Evolutionary conservation across 768 basidiomycete genomes (phyloP).

Genomic region (Lentinula sp.): DNA sequence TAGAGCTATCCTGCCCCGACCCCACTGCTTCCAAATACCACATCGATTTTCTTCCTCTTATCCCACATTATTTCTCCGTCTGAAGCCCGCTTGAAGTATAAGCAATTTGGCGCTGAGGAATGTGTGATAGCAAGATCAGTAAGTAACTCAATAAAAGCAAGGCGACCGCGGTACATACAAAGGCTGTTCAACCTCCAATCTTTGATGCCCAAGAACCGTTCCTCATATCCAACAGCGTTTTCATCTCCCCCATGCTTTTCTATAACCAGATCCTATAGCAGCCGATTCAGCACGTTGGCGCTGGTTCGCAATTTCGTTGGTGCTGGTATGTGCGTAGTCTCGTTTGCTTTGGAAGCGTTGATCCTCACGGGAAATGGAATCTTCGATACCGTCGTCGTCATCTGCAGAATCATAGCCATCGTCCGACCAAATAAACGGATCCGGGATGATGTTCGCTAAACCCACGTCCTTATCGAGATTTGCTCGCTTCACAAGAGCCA

Average conservation of each 20-base stretch:
- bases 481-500: not conserved
- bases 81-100: constrained; percentile 12
- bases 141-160: not conserved
- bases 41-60: constrained; percentile 13
- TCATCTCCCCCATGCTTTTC: constrained; percentile 3
- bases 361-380: not conserved
- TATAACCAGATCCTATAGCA: constrained; percentile 15
- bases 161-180: constrained; percentile 8
- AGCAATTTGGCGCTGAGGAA: constrained; percentile 16
- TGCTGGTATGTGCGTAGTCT: not conserved
- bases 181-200: constrained; percentile 17
- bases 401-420: constrained; percentile 11
- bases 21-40: constrained; percentile 16
- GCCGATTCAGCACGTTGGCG: constrained; percentile 15
- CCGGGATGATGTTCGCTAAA: not conserved
- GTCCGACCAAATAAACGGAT: constrained; percentile 12
- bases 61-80: constrained; percentile 15
- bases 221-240: constrained; percentile 17
- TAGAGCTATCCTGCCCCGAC: not conserved
- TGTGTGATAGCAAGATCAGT: constrained; percentile 3
- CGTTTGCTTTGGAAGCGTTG: not conserved
- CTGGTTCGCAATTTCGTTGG: constrained; percentile 13
- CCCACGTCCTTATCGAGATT: not conserved
- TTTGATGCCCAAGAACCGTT: constrained; percentile 16
- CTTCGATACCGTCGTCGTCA: not conserved